phyloP scores from a whole-genome alignment of 2,329 filamentous ascomycete species.

The Dactylellina parvicollis region DNA sequence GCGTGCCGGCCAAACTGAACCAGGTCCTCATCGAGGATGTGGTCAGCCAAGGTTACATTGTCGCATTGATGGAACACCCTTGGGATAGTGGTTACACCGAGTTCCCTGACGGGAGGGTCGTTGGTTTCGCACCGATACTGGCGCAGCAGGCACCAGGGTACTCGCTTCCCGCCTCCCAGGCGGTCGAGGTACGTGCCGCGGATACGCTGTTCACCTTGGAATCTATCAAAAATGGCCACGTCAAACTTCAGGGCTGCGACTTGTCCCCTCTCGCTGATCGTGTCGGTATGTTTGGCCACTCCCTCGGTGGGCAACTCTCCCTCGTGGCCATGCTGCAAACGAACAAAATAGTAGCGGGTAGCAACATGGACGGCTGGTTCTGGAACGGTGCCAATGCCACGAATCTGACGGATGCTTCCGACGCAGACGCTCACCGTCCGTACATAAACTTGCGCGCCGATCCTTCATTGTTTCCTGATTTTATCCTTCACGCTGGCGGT shows the following conservation, averaged over 20 bases:
- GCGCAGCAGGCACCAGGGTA: slow-evolving; percentile 13
- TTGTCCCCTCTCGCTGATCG: slow-evolving; percentile 9
- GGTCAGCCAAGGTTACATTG: slow-evolving; percentile 12
- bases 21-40: slow-evolving; percentile 23
- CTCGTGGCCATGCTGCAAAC: slow-evolving; percentile 31
- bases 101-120: slow-evolving; percentile 13
- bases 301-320: slow-evolving; percentile 18
- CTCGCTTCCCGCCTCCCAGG: slow-evolving; percentile 1
- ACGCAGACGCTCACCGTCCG: slow-evolving; percentile 21
- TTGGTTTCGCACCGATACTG: not conserved
- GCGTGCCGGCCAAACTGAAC: slow-evolving; percentile 16
- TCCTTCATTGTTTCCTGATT: slow-evolving; percentile 8
- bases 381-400: slow-evolving; percentile 36
- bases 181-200: slow-evolving; percentile 18
- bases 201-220: slow-evolving; percentile 20
- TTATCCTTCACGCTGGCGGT: slow-evolving; percentile 22
- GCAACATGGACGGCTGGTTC: slow-evolving; percentile 45
- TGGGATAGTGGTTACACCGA: slow-evolving; percentile 23
- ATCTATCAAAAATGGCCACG: slow-evolving; percentile 13
- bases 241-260: slow-evolving; percentile 18
- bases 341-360: slow-evolving; percentile 20
- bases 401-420: slow-evolving; percentile 15
- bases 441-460: slow-evolving; percentile 9
- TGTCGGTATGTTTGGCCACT: slow-evolving; percentile 32
- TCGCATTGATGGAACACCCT: slow-evolving; percentile 13